Evolutionary conservation across 352 stramenopile genomes (phyloP).

Genomic region (Phytophthora hybrid): DNA sequence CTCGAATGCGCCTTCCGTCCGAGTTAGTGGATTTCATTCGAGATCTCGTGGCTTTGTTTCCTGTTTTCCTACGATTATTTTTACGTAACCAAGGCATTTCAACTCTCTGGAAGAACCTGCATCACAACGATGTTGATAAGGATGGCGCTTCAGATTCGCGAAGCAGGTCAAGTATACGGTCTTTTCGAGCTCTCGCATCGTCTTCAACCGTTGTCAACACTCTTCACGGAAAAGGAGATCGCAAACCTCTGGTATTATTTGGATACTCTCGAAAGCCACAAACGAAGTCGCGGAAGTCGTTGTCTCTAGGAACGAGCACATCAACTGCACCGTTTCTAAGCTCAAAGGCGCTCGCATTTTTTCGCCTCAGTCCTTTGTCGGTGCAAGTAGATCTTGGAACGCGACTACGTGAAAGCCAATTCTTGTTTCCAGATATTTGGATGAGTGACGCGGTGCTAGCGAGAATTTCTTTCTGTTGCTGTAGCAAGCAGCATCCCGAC

Average conservation of each 20-base stretch:
- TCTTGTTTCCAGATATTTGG: slow-evolving; percentile 29
- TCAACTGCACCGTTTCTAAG: background rate
- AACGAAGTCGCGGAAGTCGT: slow-evolving; percentile 34
- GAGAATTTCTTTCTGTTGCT: slow-evolving; percentile 26
- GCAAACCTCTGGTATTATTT: slow-evolving; percentile 21
- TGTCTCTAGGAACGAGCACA: slow-evolving; percentile 16
- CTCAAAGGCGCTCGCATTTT: slow-evolving; percentile 38
- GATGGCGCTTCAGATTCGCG: slow-evolving; percentile 1
- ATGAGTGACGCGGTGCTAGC: slow-evolving; percentile 15
- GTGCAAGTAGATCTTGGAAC: slow-evolving; percentile 42
- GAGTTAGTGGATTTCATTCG: slow-evolving; percentile 53
- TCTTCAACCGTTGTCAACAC: slow-evolving; percentile 8
- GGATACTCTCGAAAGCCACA: slow-evolving; percentile 15
- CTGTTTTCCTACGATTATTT: slow-evolving; percentile 54
- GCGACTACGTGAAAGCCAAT: slow-evolving; percentile 33
- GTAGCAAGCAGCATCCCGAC: background rate
- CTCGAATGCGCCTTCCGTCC: slow-evolving; percentile 44
- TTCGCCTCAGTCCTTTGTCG: slow-evolving; percentile 42
- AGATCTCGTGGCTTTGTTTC: slow-evolving; percentile 45
- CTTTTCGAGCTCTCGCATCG: slow-evolving; percentile 15
- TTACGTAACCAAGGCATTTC: slow-evolving; percentile 48
- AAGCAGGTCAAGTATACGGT: slow-evolving; percentile 15
- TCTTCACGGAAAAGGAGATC: slow-evolving; percentile 28
- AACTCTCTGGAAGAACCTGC: slow-evolving; percentile 61
- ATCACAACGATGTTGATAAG: slow-evolving; percentile 35